phyloP scores from a whole-genome alignment of 345 rosid genomes.

The Murraya paniculata region DNA sequence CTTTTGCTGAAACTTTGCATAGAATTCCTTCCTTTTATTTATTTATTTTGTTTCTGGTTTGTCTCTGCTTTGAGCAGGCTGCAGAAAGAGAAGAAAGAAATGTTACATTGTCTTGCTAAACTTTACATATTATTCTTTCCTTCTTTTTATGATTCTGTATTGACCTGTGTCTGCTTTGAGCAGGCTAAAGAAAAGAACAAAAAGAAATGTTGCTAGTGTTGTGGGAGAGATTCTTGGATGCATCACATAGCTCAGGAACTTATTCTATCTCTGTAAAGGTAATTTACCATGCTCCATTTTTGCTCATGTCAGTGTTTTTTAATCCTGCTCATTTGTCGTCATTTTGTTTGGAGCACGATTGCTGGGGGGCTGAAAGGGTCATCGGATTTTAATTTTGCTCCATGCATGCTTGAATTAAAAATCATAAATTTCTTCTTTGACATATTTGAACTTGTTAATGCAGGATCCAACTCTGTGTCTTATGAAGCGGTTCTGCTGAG shows the following conservation, averaged over 20 bases:
- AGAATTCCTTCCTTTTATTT: neutral
- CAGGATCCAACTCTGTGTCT: neutral
- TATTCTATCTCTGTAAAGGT: neutral
- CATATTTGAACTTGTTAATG: neutral
- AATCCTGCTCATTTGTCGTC: neutral
- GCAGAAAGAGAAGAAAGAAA: conserved; percentile 8
- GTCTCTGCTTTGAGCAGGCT: conserved; percentile 9
- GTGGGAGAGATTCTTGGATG: neutral
- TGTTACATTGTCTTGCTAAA: neutral
- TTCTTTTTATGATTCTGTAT: neutral
- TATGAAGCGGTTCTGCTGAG: neutral
- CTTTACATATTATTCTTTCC: neutral
- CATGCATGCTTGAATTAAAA: neutral
- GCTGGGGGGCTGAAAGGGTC: neutral
- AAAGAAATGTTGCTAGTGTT: neutral
- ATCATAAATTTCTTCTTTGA: neutral
- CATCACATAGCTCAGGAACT: neutral
- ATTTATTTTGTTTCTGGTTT: neutral
- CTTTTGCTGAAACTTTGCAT: neutral
- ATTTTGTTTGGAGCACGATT: neutral
- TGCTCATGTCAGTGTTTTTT: neutral
- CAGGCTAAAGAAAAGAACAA: conserved; percentile 16
- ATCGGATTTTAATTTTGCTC: neutral
- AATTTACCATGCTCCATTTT: neutral
- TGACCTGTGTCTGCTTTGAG: neutral